Percentiles rank a stretch among this genome's conserved stretches.
Conservation (phyloP, 2,329 filamentous ascomycete genomes). For the Pseudohalonectria lignicola region DNA sequence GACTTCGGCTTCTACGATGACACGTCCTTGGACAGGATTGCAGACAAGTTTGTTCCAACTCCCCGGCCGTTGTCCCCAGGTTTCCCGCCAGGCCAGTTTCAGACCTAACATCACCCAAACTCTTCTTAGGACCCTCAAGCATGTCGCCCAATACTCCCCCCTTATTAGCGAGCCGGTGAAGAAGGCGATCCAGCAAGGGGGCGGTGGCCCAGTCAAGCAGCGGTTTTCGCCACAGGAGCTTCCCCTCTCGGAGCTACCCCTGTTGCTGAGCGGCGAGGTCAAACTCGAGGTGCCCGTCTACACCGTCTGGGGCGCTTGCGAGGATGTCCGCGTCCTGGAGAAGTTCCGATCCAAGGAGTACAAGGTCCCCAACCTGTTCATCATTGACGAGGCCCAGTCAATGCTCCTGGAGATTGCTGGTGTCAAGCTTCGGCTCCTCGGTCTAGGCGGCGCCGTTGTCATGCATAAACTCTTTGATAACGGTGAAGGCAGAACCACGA, state of each 20-base stretch:
- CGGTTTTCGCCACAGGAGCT: slow-evolving; percentile 74
- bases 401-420: slow-evolving; percentile 90
- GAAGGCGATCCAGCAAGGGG: slow-evolving; percentile 50
- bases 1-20: slow-evolving; percentile 99
- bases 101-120: neutral
- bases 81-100: neutral
- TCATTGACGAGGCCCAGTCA: slow-evolving; percentile 96
- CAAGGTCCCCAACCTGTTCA: slow-evolving; percentile 93
- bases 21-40: slow-evolving; percentile 89
- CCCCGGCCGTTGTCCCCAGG: slow-evolving; percentile 1
- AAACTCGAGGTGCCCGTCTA: slow-evolving; percentile 95
- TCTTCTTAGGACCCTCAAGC: slow-evolving; percentile 71
- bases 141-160: slow-evolving; percentile 97
- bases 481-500: slow-evolving; percentile 92
- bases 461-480: slow-evolving; percentile 99
- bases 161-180: slow-evolving; percentile 71
- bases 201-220: slow-evolving; percentile 71
- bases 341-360: slow-evolving; percentile 97
- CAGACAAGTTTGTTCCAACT: slow-evolving; percentile 68
- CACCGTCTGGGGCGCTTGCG: slow-evolving; percentile 97
- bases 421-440: slow-evolving; percentile 88
- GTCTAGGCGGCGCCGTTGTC: slow-evolving; percentile 89
- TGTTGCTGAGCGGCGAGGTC: slow-evolving; percentile 77
- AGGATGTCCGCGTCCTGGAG: slow-evolving; percentile 94
- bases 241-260: slow-evolving; percentile 82